Base-by-base conservation (phyloP, 192 early-diverging fungal species). In the Gaertneriomyces semiglobifer region DNA sequence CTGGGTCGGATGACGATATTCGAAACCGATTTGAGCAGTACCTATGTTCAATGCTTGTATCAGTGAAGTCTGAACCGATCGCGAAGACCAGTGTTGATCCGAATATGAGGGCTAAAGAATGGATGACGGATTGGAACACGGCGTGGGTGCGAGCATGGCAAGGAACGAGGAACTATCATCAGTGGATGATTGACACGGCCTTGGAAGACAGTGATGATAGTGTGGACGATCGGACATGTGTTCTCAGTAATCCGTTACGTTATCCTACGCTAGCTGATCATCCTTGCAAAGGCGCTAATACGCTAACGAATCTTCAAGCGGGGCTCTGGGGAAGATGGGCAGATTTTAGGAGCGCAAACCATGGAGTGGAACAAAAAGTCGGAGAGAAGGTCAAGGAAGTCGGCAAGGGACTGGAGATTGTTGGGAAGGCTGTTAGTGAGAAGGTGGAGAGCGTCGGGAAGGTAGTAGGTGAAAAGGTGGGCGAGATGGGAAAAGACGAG, bases 1-100 rank as follows among this genome's bases (percentile, higher is more conserved):
- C 80, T 20, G 90, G 90, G 44, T 84, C 82, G n/a, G 90, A 92
- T 54, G 89, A 90, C 53, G 88, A 90, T 65, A 79, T 92, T 44
- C 80, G 90, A 14, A 75, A 82, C 19, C 79, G 87, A 41, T 90
- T 92, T 63, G 90, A 92, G 77, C 75, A 81, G 51, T 92, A 92
- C 65, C 74, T 91, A 2, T 63, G 86, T 44, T 80, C 85, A 0
- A 65, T 92, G 14, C 69, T 91, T n/a, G 81, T 84, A 1, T 88
- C 86, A 20, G 80, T 85, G 20, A 88, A 88, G 53, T 74, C 83
- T 47, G 73, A 82, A 1, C 83, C 68, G 41, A 50, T 39, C 6
- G 69, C 73, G 5, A 42, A 62, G 39, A 68, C 70, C 42, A 57
- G 67, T 1, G 57, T 71, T n/a, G 59, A 63, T 47, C 58, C 67